phyloP scores from a whole-genome alignment of 192 early-diverging fungal genomes.

The Podila clonocystis region DNA sequence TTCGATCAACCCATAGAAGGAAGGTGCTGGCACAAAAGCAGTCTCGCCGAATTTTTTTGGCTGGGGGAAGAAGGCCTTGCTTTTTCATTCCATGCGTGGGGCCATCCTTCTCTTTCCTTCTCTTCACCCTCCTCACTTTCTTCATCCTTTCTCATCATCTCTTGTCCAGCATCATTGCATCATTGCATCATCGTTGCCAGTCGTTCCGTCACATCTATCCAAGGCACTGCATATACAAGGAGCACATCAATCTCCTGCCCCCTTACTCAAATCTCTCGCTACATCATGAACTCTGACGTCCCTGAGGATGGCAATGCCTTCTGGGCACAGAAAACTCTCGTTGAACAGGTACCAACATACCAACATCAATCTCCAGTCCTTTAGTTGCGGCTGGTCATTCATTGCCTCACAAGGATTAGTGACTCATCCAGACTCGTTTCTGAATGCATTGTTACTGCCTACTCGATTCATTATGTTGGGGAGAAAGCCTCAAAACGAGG shows the following conservation, averaged over 20 bases:
- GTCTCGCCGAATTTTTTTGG: not conserved
- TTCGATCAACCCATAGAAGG: too few relatives aligned
- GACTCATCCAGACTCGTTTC: too few relatives aligned
- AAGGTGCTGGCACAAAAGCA: too few relatives aligned
- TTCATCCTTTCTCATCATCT: not conserved
- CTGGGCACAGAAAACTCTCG: constrained; percentile 37
- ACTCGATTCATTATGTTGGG: too few relatives aligned
- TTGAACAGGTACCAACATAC: constrained; percentile 47
- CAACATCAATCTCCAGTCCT: not conserved
- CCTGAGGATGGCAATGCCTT: constrained; percentile 49
- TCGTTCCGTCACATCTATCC: not conserved
- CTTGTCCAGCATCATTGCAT: not conserved
- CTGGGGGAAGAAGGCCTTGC: not conserved
- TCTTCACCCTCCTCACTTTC: not conserved
- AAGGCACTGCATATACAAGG: too few relatives aligned
- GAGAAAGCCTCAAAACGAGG: too few relatives aligned
- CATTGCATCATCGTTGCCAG: constrained; percentile 6
- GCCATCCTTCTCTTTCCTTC: constrained; percentile 1
- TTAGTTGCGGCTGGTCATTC: too few relatives aligned
- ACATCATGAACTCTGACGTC: constrained; percentile 36
- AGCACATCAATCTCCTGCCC: not conserved
- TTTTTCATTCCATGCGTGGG: not conserved
- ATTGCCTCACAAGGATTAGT: too few relatives aligned
- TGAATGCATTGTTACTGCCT: too few relatives aligned
- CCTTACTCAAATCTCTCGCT: not conserved